Evolutionary conservation across 176 grass and related monocot genomes (phyloP).

Genomic region (Avena atlantica): DNA sequence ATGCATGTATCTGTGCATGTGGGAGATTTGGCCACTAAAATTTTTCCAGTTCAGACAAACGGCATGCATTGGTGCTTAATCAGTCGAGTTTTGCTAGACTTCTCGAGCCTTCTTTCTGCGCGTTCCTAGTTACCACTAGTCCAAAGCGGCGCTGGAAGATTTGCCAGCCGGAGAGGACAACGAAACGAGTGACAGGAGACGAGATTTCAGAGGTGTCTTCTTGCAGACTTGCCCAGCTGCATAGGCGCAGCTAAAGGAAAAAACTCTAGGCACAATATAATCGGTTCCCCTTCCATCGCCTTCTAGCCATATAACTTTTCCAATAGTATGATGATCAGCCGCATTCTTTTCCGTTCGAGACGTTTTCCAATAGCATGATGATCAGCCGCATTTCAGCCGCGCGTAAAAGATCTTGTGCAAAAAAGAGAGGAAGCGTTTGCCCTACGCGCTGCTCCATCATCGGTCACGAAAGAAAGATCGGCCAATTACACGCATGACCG

Average conservation of each 20-base stretch:
- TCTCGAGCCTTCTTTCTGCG: background rate
- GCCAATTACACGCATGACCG: background rate
- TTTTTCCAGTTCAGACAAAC: no score
- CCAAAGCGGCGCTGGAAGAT: slow-evolving; percentile 19
- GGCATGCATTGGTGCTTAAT: no score
- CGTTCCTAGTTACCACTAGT: background rate
- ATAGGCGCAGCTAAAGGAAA: background rate
- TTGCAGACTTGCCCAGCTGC: background rate
- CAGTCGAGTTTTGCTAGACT: background rate
- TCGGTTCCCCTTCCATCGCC: slow-evolving; percentile 10
- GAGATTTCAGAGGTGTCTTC: slow-evolving; percentile 35
- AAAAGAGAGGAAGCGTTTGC: slow-evolving; percentile 46
- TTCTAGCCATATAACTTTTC: slow-evolving; percentile 33
- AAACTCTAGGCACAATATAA: background rate
- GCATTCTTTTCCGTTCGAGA: slow-evolving; percentile 9
- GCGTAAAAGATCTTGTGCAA: slow-evolving; percentile 47
- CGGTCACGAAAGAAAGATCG: slow-evolving; percentile 5
- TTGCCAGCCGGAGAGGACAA: slow-evolving; percentile 31
- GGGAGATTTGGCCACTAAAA: background rate
- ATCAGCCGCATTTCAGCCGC: background rate
- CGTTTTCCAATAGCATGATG: slow-evolving; percentile 35
- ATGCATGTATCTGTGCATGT: background rate
- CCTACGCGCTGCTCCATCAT: slow-evolving; percentile 47
- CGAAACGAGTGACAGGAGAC: background rate
- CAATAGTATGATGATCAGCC: slow-evolving; percentile 16